Base-by-base conservation (phyloP, 768 basidiomycete genomes). In the Pleurotus citrinopileatus region DNA sequence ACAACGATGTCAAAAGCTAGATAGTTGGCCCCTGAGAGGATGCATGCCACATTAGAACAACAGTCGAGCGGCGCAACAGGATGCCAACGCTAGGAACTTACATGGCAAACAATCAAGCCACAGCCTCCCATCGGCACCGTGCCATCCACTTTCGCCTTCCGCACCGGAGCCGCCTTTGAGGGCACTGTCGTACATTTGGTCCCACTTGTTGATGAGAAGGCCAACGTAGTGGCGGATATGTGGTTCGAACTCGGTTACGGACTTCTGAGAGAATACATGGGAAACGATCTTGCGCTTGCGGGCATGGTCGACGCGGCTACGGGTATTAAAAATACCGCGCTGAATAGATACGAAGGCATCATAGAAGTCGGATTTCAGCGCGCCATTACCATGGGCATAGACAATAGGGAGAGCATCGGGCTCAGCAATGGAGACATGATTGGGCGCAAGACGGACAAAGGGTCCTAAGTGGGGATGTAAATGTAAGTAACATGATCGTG, bases 241-340 rank as follows among this genome's bases (percentile, higher is more conserved):
- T 0, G 90, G 89, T 66, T 94, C 91, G 56, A 96, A 95, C 60
- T 91, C 89, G 55, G 90, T 65, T 3, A 96, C 91, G 52, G 70
- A 89, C 73, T 94, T 94, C 64, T 89, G 87, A 1, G 86, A 86
- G 70, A 91, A 91, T 61, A 91, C 86, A 63, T 90, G 83, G 0
- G 90, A 86, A 42, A 96, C 81, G 56, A 97, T 90, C 72, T 96
- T 96, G 72, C 92, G 85, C 71, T 94, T 96, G 38, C 93, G 83
- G 4, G 89, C 78, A 65, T 96, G 93, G 54, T 92, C 89, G 4
- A 69, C 64, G 27, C 91, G 82, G 62, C 88, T 81, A 42, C 91
- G 83, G 15, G 87, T 89, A 67, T 86, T 90, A 79, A 91, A 91
- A 25, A 91, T 71, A 1, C 87, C 87, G 26, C 85, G 79, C 27